phyloP scores from a whole-genome alignment of 805 yeast species.

The Priceomyces melissophilus region DNA sequence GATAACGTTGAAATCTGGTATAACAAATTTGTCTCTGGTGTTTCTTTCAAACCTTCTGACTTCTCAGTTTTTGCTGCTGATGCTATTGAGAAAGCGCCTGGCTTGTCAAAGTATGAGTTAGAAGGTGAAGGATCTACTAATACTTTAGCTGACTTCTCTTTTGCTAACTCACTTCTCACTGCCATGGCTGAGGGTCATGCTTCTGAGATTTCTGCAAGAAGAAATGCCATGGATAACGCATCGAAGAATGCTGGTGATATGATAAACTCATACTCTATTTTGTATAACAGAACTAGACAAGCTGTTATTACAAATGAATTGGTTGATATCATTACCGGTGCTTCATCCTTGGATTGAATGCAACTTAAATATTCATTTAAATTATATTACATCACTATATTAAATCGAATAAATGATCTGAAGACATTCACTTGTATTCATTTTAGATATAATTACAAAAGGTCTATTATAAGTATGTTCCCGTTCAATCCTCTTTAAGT shows the following conservation, averaged over 20 bases:
- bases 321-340: slow-evolving; percentile 99
- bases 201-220: slow-evolving; percentile 95
- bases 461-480: too few species aligned
- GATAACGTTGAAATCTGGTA: slow-evolving; percentile 75
- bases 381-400: too few species aligned
- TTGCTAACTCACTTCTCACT: slow-evolving; percentile 84
- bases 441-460: too few species aligned
- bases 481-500: slow-evolving; percentile 48
- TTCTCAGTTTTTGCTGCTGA: slow-evolving; percentile 65
- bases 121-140: slow-evolving; percentile 65
- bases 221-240: slow-evolving; percentile 99
- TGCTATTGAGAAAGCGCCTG: slow-evolving; percentile 80
- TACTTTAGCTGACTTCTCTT: slow-evolving; percentile 77
- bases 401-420: too few species aligned
- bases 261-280: slow-evolving; percentile 93
- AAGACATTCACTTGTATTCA: too few species aligned
- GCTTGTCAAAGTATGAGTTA: slow-evolving; percentile 76
- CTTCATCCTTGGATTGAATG: slow-evolving; percentile 86
- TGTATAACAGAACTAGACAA: slow-evolving; percentile 99
- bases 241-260: slow-evolving; percentile 99
- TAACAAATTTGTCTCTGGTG: slow-evolving; percentile 85
- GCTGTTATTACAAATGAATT: slow-evolving; percentile 98
- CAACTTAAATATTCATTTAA: too few species aligned
- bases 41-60: slow-evolving; percentile 81
- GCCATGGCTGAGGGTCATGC: slow-evolving; percentile 99